Evolutionary conservation across 306 rosid species (phyloP).

Genomic region (Luffa aegyptiaca): DNA sequence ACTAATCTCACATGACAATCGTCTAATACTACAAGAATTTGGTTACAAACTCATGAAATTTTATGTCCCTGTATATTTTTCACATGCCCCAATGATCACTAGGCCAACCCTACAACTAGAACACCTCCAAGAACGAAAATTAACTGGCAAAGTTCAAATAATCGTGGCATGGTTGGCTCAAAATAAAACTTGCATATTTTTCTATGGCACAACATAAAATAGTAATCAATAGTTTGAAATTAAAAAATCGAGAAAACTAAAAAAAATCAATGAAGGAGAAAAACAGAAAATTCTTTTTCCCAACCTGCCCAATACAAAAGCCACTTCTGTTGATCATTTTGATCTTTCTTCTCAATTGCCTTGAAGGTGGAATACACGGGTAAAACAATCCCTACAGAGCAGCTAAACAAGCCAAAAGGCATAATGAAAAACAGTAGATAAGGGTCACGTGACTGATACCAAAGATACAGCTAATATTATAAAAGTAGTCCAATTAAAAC

Average conservation of each 20-base stretch:
- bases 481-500: background rate
- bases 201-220: background rate
- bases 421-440: background rate
- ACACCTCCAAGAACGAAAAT: background rate
- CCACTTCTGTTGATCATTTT: conserved; percentile 57
- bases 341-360: conserved; percentile 74
- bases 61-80: background rate
- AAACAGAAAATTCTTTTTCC: background rate
- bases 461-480: background rate
- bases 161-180: background rate
- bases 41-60: background rate
- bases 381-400: conserved; percentile 71
- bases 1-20: no score
- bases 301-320: conserved; percentile 94
- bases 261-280: background rate
- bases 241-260: background rate
- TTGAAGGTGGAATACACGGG: conserved; percentile 88
- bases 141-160: background rate
- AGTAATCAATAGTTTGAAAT: no score
- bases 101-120: background rate
- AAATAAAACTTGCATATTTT: background rate
- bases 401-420: conserved; percentile 34
- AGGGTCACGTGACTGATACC: background rate
- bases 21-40: background rate
- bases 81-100: background rate